Evolutionary conservation across 345 rosid genomes (phyloP).

Genomic region (Gossypium rotundifolium): DNA sequence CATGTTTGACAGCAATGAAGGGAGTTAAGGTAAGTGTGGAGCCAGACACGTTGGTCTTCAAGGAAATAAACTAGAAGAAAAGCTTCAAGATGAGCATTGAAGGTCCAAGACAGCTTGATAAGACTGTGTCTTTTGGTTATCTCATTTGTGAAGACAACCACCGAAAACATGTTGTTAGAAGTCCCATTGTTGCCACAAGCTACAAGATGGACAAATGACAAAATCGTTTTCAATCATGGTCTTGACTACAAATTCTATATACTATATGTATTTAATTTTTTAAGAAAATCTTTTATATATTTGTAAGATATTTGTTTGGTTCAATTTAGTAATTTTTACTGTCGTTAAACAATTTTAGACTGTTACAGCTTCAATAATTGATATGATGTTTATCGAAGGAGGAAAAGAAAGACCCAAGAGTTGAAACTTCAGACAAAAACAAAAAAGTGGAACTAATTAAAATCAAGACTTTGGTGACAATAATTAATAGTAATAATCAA

Average conservation of each 20-base stretch:
- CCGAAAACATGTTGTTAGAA: conserved; percentile 35
- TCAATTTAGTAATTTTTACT: neutral
- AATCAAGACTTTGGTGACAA: neutral
- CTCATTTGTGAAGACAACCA: conserved; percentile 44
- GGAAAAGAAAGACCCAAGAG: neutral
- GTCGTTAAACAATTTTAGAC: neutral
- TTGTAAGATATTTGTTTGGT: neutral
- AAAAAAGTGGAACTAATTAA: neutral
- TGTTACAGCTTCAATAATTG: neutral
- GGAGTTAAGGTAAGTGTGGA: conserved; percentile 27
- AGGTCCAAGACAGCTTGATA: conserved; percentile 22
- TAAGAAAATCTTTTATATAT: neutral
- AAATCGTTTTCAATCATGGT: neutral
- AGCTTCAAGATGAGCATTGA: conserved; percentile 34
- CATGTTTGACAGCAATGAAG: conserved; percentile 21
- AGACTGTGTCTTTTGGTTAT: conserved; percentile 26
- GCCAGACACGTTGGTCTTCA: conserved; percentile 42
- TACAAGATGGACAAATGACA: neutral
- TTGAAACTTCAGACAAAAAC: neutral
- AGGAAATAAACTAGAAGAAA: conserved; percentile 33
- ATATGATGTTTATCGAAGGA: neutral
- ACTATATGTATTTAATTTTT: no score
- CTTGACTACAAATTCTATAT: no score
- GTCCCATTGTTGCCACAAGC: conserved; percentile 44
- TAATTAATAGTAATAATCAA: neutral